These are phyloP conservation scores for Pseudogymnoascus sp. DNA, from an alignment of 2,329 filamentous ascomycete genomes.

Conservation along the genomic window DNA sequence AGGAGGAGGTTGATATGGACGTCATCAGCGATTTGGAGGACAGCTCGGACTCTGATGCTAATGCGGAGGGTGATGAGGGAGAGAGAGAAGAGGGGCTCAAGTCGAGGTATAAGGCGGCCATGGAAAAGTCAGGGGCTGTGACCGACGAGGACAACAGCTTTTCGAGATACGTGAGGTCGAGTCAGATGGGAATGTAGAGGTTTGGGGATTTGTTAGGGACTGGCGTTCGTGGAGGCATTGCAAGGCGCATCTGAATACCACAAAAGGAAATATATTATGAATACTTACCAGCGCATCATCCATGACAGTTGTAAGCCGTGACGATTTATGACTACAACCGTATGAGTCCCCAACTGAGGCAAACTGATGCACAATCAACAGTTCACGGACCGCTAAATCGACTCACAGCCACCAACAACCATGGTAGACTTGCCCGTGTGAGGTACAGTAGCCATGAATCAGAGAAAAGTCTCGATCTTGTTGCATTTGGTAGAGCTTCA, in stretches of 20 bases:
- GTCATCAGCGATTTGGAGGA: conserved; percentile 28
- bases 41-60: conserved; percentile 49
- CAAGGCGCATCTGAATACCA: conserved; percentile 27
- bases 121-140: conserved; percentile 43
- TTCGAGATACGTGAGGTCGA: conserved; percentile 26
- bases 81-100: conserved; percentile 53
- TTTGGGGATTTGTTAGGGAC: conserved; percentile 10
- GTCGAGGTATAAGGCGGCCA: conserved; percentile 66
- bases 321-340: background rate
- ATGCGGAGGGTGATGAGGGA: conserved; percentile 51
- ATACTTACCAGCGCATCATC: background rate
- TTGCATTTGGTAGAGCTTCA: conserved; percentile 4
- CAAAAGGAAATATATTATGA: conserved; percentile 5
- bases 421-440: background rate
- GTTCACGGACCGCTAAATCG: background rate
- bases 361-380: background rate
- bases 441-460: background rate
- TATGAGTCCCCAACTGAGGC: background rate
- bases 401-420: background rate
- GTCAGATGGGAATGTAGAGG: conserved; percentile 25
- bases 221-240: conserved; percentile 23
- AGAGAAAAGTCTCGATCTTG: background rate
- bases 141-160: conserved; percentile 27
- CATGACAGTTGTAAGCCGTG: background rate
- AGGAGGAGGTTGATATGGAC: conserved; percentile 31